phyloP scores from a whole-genome alignment of 1,284 basidiomycete species.

The Sphagnurus paluster region DNA sequence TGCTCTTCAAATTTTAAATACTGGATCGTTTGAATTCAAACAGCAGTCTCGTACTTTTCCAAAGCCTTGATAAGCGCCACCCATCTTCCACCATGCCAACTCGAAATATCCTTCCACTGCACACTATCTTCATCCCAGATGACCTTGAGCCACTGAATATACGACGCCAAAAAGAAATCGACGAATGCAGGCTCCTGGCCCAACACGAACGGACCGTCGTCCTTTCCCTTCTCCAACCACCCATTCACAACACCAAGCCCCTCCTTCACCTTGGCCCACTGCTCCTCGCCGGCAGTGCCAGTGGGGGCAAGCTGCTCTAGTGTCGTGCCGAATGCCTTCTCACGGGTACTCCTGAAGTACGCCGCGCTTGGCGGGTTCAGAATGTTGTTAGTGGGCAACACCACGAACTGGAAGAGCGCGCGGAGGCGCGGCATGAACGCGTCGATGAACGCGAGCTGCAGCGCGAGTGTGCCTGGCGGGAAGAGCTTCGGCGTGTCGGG shows the following conservation, averaged over 20 bases:
- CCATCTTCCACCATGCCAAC: constrained; percentile 1
- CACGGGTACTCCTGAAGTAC: too few relatives aligned
- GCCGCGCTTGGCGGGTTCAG: constrained; percentile 24
- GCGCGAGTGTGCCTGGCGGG: constrained; percentile 21
- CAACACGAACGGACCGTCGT: neutral
- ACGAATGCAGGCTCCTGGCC: neutral
- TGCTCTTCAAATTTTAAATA: too few relatives aligned
- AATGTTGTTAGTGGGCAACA: constrained; percentile 16
- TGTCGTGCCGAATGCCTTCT: constrained; percentile 25
- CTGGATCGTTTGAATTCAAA: too few relatives aligned
- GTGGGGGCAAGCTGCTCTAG: constrained; percentile 25
- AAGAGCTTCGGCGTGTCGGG: constrained; percentile 35
- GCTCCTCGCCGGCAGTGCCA: constrained; percentile 18
- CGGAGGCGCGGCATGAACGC: constrained; percentile 9
- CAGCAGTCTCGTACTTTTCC: too few relatives aligned
- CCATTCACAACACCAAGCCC: constrained; percentile 19
- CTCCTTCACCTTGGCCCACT: constrained; percentile 25
- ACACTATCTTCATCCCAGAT: neutral
- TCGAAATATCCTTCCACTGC: neutral
- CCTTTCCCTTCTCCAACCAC: constrained; percentile 21
- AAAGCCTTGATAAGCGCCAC: too few relatives aligned
- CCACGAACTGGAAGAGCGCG: constrained; percentile 16
- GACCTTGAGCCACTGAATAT: neutral
- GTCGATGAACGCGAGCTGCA: constrained; percentile 19
- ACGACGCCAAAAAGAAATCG: constrained; percentile 1